These are phyloP conservation scores for Globisporangium yorkense DNA, from an alignment of 352 stramenopile genomes.

Conservation along the genomic window DNA sequence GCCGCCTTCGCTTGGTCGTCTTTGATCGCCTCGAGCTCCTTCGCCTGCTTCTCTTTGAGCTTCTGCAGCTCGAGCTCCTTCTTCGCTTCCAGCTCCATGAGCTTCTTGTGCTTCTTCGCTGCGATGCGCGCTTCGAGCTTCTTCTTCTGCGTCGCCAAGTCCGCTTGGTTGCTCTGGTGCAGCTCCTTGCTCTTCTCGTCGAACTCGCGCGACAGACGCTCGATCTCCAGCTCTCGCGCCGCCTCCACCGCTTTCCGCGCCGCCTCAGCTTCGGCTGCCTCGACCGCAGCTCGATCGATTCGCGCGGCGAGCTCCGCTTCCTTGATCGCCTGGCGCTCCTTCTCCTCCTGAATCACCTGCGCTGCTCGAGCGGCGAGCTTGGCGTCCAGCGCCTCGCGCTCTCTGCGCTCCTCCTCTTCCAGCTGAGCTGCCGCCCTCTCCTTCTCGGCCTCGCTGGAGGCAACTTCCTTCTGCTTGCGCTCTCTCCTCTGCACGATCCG, in stretches of 20 bases:
- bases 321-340: conserved; percentile 38
- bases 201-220: conserved; percentile 59
- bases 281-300: conserved; percentile 30
- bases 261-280: conserved; percentile 31
- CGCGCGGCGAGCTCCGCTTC: conserved; percentile 35
- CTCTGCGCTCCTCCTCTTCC: conserved; percentile 28
- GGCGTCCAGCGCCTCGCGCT: conserved; percentile 21
- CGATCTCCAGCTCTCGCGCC: conserved; percentile 39
- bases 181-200: conserved; percentile 56
- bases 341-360: conserved; percentile 44
- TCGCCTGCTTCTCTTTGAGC: conserved; percentile 33
- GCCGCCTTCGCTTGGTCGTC: conserved; percentile 27
- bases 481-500: conserved; percentile 47
- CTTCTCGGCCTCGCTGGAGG: conserved; percentile 14
- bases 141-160: conserved; percentile 54
- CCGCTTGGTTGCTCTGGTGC: conserved; percentile 43
- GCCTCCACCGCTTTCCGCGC: conserved; percentile 39
- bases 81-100: conserved; percentile 67
- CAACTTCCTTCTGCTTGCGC: conserved; percentile 31
- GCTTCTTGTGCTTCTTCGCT: conserved; percentile 72
- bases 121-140: conserved; percentile 69
- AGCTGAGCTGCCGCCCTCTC: conserved; percentile 19
- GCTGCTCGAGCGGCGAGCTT: conserved; percentile 26
- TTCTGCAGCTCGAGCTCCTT: conserved; percentile 44
- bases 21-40: conserved; percentile 30